These are phyloP conservation scores for Isabelozyma rhagii DNA, from an alignment of 805 yeast species.

Conservation along the genomic window DNA sequence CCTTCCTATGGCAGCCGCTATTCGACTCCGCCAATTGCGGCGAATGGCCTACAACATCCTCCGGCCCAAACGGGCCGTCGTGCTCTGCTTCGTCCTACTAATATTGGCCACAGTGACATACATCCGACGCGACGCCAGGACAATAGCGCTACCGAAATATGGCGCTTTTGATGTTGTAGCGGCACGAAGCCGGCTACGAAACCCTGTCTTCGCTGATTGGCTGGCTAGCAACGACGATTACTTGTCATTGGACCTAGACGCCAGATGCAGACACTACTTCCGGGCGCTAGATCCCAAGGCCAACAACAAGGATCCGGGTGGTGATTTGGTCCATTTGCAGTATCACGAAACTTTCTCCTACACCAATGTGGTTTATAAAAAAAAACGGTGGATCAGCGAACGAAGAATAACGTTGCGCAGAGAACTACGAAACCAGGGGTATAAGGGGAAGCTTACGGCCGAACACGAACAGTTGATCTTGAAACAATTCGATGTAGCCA, in stretches of 20 bases:
- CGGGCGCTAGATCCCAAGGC: constrained; percentile 7
- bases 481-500: constrained; percentile 4
- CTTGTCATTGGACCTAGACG: neutral
- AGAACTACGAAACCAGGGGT: neutral
- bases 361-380: constrained; percentile 20
- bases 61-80: constrained; percentile 1
- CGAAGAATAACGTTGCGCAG: constrained; percentile 6
- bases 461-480: constrained; percentile 9
- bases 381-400: constrained; percentile 22
- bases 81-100: neutral
- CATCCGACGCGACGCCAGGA: neutral
- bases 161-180: neutral
- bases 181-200: constrained; percentile 7
- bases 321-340: constrained; percentile 8
- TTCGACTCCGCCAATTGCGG: neutral
- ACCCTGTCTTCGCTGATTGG: constrained; percentile 15
- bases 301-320: constrained; percentile 2
- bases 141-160: neutral
- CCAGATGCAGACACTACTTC: constrained; percentile 15
- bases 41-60: neutral
- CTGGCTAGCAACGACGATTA: neutral
- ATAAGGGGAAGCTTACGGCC: constrained; percentile 9
- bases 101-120: neutral
- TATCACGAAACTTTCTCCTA: constrained; percentile 5
- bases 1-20: neutral